These are phyloP conservation scores for Geotrichum siamense DNA, from an alignment of 1,139 yeast genomes.

Conservation along the genomic window DNA sequence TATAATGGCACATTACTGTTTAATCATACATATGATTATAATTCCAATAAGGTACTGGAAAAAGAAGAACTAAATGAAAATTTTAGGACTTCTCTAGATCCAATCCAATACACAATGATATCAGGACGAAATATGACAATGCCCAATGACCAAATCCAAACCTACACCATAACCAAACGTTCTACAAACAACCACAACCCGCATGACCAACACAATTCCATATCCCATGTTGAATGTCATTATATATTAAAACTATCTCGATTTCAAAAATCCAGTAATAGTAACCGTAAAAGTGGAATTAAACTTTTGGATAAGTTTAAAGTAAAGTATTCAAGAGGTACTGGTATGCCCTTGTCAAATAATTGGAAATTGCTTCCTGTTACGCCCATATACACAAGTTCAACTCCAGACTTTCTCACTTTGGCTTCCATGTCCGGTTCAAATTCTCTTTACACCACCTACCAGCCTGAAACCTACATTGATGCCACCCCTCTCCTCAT, in stretches of 20 bases:
- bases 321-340: slow-evolving; percentile 6
- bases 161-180: slow-evolving; percentile 16
- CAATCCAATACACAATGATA: slow-evolving; percentile 11
- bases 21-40: slow-evolving; percentile 17
- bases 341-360: neutral
- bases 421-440: slow-evolving; percentile 12
- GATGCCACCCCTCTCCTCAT: slow-evolving; percentile 11
- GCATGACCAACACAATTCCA: slow-evolving; percentile 14
- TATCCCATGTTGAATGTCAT: slow-evolving; percentile 15
- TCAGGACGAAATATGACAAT: slow-evolving; percentile 14
- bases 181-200: slow-evolving; percentile 7
- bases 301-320: slow-evolving; percentile 8
- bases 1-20: slow-evolving; percentile 11
- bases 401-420: slow-evolving; percentile 7
- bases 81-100: slow-evolving; percentile 7
- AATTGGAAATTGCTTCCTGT: slow-evolving; percentile 8
- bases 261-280: slow-evolving; percentile 4
- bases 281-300: no score
- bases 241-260: slow-evolving; percentile 9
- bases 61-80: slow-evolving; percentile 5
- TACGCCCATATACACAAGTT: slow-evolving; percentile 14
- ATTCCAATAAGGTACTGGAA: slow-evolving; percentile 3
- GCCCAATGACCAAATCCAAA: slow-evolving; percentile 8
- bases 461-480: slow-evolving; percentile 14
- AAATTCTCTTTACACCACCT: slow-evolving; percentile 8